A percentile compares a stretch with the other conserved stretches of the same genome.
phyloP scores from a whole-genome alignment of 1,139 yeast genomes.

The Petasospora fabianii region DNA sequence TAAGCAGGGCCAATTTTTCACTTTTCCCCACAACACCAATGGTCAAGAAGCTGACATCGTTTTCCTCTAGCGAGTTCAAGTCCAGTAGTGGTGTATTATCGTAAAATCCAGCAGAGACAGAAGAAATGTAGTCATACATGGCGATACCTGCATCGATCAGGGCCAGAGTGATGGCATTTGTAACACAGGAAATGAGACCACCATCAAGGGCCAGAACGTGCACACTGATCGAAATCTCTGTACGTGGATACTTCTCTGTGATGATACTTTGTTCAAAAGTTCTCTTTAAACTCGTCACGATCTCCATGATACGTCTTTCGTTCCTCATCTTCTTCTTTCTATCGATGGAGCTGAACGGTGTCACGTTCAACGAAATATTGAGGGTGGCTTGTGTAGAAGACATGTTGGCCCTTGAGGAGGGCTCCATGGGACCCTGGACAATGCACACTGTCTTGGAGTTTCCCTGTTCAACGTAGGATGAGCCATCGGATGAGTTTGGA shows the following conservation, averaged over 20 bases:
- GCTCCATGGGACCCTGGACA: slow-evolving; percentile 90
- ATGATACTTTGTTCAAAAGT: slow-evolving; percentile 81
- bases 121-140: slow-evolving; percentile 85
- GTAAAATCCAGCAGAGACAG: slow-evolving; percentile 75
- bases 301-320: slow-evolving; percentile 73
- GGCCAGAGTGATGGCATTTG: slow-evolving; percentile 88
- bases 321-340: slow-evolving; percentile 59
- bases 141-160: slow-evolving; percentile 94
- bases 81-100: slow-evolving; percentile 78
- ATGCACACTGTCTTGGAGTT: slow-evolving; percentile 83
- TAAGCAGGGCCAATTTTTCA: slow-evolving; percentile 69
- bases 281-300: slow-evolving; percentile 68
- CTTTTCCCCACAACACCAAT: slow-evolving; percentile 81
- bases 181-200: slow-evolving; percentile 72
- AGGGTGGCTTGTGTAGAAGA: slow-evolving; percentile 49
- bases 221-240: slow-evolving; percentile 67
- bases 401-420: slow-evolving; percentile 47
- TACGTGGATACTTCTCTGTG: slow-evolving; percentile 74
- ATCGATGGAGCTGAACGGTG: slow-evolving; percentile 79
- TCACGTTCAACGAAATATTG: slow-evolving; percentile 62
- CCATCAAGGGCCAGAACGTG: slow-evolving; percentile 91
- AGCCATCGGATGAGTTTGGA: slow-evolving; percentile 86
- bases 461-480: slow-evolving; percentile 90
- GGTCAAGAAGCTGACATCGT: slow-evolving; percentile 75
- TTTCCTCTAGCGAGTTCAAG: slow-evolving; percentile 77